Evolutionary conservation across 2,329 filamentous ascomycete species (phyloP).

Genomic region (Saccharata proteae): DNA sequence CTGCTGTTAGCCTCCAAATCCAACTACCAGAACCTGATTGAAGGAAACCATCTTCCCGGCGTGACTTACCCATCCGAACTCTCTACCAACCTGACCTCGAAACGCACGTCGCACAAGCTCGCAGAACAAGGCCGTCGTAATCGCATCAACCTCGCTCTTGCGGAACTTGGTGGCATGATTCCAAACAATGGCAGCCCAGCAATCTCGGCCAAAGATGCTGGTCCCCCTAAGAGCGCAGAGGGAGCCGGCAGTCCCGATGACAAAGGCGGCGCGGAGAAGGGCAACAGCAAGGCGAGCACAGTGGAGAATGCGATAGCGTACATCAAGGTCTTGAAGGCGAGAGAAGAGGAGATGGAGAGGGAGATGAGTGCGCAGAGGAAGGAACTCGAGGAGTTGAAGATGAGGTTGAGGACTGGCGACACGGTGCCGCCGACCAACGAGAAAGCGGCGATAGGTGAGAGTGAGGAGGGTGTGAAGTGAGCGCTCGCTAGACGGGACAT

Average conservation of each 20-base stretch:
- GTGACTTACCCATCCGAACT: slow-evolving; percentile 83
- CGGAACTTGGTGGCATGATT: slow-evolving; percentile 81
- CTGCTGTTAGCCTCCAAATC: slow-evolving; percentile 84
- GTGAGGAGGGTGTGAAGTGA: too few relatives aligned
- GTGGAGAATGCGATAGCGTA: slow-evolving; percentile 97
- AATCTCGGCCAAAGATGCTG: slow-evolving; percentile 16
- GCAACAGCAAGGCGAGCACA: slow-evolving; percentile 87
- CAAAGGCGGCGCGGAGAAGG: slow-evolving; percentile 16
- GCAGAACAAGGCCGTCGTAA: slow-evolving; percentile 93
- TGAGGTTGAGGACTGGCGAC: slow-evolving; percentile 33
- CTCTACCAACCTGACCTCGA: slow-evolving; percentile 87
- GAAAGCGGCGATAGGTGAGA: too few relatives aligned
- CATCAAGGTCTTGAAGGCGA: slow-evolving; percentile 71
- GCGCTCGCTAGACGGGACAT: too few relatives aligned
- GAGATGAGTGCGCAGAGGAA: slow-evolving; percentile 54
- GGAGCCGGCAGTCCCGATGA: slow-evolving; percentile 16
- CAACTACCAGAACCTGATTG: slow-evolving; percentile 94
- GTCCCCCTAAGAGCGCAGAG: slow-evolving; percentile 14
- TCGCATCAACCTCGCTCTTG: slow-evolving; percentile 84
- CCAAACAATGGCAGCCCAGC: slow-evolving; percentile 41
- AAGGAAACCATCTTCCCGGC: slow-evolving; percentile 81
- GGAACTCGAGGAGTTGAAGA: slow-evolving; percentile 38
- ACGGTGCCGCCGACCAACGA: background rate
- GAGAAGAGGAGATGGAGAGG: slow-evolving; percentile 53
- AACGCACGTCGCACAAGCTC: slow-evolving; percentile 94